phyloP scores from a whole-genome alignment of 805 yeast species.

The Candida pseudoglaebosa region DNA sequence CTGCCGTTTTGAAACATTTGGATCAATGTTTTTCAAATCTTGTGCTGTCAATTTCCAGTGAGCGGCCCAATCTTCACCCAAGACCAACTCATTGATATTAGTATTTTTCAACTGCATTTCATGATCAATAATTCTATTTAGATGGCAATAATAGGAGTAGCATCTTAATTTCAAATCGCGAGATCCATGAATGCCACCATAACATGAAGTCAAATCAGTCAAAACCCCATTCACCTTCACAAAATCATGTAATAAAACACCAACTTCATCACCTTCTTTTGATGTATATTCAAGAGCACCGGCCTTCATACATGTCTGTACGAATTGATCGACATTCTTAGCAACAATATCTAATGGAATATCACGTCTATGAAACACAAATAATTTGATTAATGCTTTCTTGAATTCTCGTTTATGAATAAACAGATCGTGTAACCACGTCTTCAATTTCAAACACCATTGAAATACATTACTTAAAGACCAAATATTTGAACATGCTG shows the following conservation, averaged over 20 bases:
- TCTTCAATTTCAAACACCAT: constrained; percentile 51
- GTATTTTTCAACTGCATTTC: constrained; percentile 20
- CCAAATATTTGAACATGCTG: constrained; percentile 44
- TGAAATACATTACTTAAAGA: constrained; percentile 45
- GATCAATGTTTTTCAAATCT: constrained; percentile 49
- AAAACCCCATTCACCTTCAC: constrained; percentile 37
- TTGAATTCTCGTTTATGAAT: constrained; percentile 51
- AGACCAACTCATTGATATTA: constrained; percentile 22
- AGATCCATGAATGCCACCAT: constrained; percentile 29
- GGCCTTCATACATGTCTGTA: constrained; percentile 37
- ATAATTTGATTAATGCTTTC: constrained; percentile 47
- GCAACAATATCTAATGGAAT: constrained; percentile 49
- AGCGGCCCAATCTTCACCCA: constrained; percentile 57
- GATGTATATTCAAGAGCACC: constrained; percentile 36
- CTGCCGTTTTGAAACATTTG: constrained; percentile 58
- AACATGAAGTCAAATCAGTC: constrained; percentile 44
- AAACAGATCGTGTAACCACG: constrained; percentile 50
- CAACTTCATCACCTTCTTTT: constrained; percentile 9
- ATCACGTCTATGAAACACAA: constrained; percentile 49
- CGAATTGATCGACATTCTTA: constrained; percentile 46
- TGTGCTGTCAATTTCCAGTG: constrained; percentile 61
- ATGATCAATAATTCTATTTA: constrained; percentile 29
- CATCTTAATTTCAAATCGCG: constrained; percentile 22
- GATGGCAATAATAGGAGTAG: constrained; percentile 33
- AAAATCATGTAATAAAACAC: constrained; percentile 15